Conservation (phyloP, 768 basidiomycete genomes). For the Phanerochaete sordida region DNA sequence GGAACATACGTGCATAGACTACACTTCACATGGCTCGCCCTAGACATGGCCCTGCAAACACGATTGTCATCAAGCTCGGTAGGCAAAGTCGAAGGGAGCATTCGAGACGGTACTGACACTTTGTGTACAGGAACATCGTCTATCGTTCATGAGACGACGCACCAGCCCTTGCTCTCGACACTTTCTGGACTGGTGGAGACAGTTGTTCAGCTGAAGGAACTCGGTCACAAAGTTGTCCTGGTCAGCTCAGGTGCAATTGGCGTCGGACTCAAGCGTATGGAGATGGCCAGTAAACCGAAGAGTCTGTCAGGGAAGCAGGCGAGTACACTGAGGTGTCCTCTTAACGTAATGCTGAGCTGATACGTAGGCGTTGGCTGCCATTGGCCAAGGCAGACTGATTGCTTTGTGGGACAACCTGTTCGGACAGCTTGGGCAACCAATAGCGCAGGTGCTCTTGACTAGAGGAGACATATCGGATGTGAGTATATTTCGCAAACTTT, state of each 20-base stretch:
- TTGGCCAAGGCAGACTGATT: slow-evolving; percentile 94
- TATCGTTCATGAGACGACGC: slow-evolving; percentile 92
- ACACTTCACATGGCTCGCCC: slow-evolving; percentile 22
- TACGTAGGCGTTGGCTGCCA: slow-evolving; percentile 85
- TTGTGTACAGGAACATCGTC: slow-evolving; percentile 80
- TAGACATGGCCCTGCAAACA: slow-evolving; percentile 22
- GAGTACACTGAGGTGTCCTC: slow-evolving; percentile 20
- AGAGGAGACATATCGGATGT: slow-evolving; percentile 98
- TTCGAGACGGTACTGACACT: background rate
- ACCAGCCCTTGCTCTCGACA: slow-evolving; percentile 86
- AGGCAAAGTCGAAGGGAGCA: background rate
- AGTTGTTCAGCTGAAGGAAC: slow-evolving; percentile 66
- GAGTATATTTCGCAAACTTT: slow-evolving; percentile 23
- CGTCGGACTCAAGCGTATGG: slow-evolving; percentile 92
- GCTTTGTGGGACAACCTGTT: slow-evolving; percentile 98
- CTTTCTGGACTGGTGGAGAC: slow-evolving; percentile 93
- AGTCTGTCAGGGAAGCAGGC: slow-evolving; percentile 90
- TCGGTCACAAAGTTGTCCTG: slow-evolving; percentile 92
- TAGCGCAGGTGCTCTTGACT: slow-evolving; percentile 91
- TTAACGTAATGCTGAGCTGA: slow-evolving; percentile 18
- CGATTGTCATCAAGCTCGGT: slow-evolving; percentile 34
- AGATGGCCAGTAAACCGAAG: slow-evolving; percentile 74
- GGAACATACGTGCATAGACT: background rate
- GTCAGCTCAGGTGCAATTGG: slow-evolving; percentile 98
- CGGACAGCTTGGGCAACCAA: slow-evolving; percentile 89